These are phyloP conservation scores for Chrysanthemum seticuspe DNA, from an alignment of 129 eudicot species.

Conservation along the genomic window DNA sequence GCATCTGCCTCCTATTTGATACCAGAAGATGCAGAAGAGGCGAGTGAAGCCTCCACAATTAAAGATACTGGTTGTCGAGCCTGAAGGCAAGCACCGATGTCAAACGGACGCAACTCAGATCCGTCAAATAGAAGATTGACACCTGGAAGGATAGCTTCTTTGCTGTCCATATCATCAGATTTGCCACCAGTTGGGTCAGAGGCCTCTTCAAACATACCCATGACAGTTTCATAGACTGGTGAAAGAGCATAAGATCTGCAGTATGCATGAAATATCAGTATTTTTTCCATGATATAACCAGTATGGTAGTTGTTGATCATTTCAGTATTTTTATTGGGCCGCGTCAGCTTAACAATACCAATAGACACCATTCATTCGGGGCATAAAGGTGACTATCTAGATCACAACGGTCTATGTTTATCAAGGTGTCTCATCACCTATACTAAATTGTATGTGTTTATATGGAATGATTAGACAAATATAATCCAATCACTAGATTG, in stretches of 20 bases:
- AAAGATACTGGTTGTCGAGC: slow-evolving; percentile 94
- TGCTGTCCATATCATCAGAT: slow-evolving; percentile 76
- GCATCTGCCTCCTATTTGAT: slow-evolving; percentile 43
- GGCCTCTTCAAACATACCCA: slow-evolving; percentile 69
- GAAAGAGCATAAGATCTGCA: slow-evolving; percentile 87
- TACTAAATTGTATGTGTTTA: too few relatives aligned
- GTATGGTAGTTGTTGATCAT: too few relatives aligned
- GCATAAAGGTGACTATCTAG: too few relatives aligned
- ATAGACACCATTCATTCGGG: too few relatives aligned
- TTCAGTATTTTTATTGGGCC: too few relatives aligned
- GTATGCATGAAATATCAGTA: slow-evolving; percentile 13
- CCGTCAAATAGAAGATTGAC: slow-evolving; percentile 93
- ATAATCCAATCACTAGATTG: too few relatives aligned
- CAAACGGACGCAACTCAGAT: slow-evolving; percentile 86
- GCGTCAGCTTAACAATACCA: too few relatives aligned
- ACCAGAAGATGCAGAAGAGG: slow-evolving; percentile 60
- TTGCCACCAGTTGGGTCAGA: slow-evolving; percentile 39
- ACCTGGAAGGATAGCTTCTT: slow-evolving; percentile 82
- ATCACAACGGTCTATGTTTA: too few relatives aligned
- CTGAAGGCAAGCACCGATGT: slow-evolving; percentile 94
- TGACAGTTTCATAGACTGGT: slow-evolving; percentile 77
- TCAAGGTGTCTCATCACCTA: too few relatives aligned
- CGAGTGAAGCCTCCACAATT: slow-evolving; percentile 86
- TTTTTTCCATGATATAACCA: not conserved
- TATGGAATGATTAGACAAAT: too few relatives aligned